These are phyloP conservation scores for Euphorbia lathyris DNA, from an alignment of 345 rosid genomes.

Conservation along the genomic window DNA sequence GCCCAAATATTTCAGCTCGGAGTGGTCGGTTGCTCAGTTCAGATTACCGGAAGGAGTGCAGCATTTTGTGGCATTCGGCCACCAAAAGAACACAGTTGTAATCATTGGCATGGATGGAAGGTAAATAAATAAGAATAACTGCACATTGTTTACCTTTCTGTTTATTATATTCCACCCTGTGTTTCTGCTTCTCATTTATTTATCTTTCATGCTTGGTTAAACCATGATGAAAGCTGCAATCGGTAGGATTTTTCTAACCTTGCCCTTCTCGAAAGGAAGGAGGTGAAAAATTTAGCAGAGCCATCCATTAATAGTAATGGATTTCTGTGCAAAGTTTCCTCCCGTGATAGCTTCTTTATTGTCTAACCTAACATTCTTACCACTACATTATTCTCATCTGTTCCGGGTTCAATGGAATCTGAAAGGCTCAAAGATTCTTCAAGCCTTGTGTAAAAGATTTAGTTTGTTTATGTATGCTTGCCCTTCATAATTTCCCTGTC, in stretches of 20 bases:
- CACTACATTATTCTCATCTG: too few species aligned
- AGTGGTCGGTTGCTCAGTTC: constrained; percentile 95
- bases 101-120: constrained; percentile 96
- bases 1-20: constrained; percentile 94
- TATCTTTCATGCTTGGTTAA: neutral
- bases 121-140: constrained; percentile 34
- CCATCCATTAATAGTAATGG: too few species aligned
- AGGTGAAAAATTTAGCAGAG: too few species aligned
- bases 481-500: neutral
- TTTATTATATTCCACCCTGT: neutral
- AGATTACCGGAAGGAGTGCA: constrained; percentile 70
- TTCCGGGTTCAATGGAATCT: too few species aligned
- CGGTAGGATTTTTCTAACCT: too few species aligned
- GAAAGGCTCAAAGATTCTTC: too few species aligned
- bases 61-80: constrained; percentile 79
- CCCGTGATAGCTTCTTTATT: too few species aligned
- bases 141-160: neutral
- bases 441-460: neutral
- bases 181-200: neutral
- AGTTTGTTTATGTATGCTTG: neutral
- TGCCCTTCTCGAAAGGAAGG: too few species aligned
- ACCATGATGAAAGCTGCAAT: neutral
- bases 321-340: too few species aligned
- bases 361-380: too few species aligned
- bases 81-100: constrained; percentile 70